Evolutionary conservation across 768 basidiomycete species (phyloP).

Genomic region (Podaxis carcinomalis): DNA sequence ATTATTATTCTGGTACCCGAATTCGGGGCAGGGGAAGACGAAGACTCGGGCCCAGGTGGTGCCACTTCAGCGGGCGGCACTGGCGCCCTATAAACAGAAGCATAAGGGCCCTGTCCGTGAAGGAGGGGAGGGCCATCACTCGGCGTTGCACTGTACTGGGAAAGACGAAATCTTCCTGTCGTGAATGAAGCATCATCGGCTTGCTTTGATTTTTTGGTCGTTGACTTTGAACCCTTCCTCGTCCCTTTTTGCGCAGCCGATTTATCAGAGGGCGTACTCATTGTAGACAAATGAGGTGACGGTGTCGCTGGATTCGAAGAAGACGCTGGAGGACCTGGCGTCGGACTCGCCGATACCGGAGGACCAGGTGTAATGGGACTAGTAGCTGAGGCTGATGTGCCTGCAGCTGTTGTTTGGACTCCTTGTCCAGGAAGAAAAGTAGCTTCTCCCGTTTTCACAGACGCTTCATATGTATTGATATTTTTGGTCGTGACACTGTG

Average conservation of each 20-base stretch:
- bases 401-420: conserved; percentile 19
- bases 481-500: conserved; percentile 19
- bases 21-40: not conserved
- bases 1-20: conserved; percentile 1
- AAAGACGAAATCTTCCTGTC: conserved; percentile 43
- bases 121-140: conserved; percentile 27
- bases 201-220: conserved; percentile 7
- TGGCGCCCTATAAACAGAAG: conserved; percentile 31
- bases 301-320: conserved; percentile 9
- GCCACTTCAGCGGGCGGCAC: not conserved
- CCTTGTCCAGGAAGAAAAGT: conserved; percentile 56
- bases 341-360: conserved; percentile 3
- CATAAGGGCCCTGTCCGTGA: conserved; percentile 34
- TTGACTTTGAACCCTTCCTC: conserved; percentile 22
- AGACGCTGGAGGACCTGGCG: conserved; percentile 6
- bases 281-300: conserved; percentile 10
- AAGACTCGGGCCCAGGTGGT: conserved; percentile 4
- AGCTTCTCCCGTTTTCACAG: conserved; percentile 20
- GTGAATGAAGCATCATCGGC: conserved; percentile 8
- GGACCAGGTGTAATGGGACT: conserved; percentile 9
- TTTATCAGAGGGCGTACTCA: conserved; percentile 8
- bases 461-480: conserved; percentile 40
- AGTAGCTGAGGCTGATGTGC: conserved; percentile 13
- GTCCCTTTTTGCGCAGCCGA: not conserved
- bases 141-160: conserved; percentile 30